Evolutionary conservation across 1,284 basidiomycete genomes (phyloP).

Genomic region (Pyrrhoderma noxium): DNA sequence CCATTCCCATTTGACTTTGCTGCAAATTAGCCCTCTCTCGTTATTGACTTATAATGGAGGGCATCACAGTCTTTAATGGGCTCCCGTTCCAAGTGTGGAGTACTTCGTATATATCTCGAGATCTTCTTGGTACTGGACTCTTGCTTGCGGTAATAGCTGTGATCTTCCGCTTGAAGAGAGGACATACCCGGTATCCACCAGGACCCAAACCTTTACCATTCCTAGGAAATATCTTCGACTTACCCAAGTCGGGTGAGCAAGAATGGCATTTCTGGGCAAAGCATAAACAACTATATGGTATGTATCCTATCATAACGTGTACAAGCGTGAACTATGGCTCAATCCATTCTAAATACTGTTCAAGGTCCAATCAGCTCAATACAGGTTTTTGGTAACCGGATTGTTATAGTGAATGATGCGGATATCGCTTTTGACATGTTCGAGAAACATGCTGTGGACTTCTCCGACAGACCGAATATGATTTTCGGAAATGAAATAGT

Average conservation of each 20-base stretch:
- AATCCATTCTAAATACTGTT: too few species aligned
- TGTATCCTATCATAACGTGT: neutral
- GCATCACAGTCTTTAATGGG: too few species aligned
- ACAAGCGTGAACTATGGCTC: too few species aligned
- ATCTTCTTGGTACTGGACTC: too few species aligned
- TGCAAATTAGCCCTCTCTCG: too few species aligned
- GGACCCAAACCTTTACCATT: constrained; percentile 9
- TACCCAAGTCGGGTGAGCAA: constrained; percentile 6
- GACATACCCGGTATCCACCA: neutral
- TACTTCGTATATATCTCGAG: too few species aligned
- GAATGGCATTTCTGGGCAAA: constrained; percentile 17
- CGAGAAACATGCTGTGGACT: constrained; percentile 40
- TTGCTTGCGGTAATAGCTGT: too few species aligned
- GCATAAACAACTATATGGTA: constrained; percentile 17
- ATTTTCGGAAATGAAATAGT: constrained; percentile 14
- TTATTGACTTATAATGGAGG: too few species aligned
- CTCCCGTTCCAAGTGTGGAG: too few species aligned
- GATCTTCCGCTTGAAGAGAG: too few species aligned
- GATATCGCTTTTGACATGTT: constrained; percentile 37
- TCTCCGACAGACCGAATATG: constrained; percentile 36
- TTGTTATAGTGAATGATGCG: constrained; percentile 37
- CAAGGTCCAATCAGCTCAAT: constrained; percentile 27
- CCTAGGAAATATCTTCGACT: constrained; percentile 13
- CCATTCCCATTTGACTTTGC: too few species aligned
- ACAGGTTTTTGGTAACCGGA: constrained; percentile 33